Base-by-base conservation (phyloP, 305 asterid species). In the Euphrasia arctica region DNA sequence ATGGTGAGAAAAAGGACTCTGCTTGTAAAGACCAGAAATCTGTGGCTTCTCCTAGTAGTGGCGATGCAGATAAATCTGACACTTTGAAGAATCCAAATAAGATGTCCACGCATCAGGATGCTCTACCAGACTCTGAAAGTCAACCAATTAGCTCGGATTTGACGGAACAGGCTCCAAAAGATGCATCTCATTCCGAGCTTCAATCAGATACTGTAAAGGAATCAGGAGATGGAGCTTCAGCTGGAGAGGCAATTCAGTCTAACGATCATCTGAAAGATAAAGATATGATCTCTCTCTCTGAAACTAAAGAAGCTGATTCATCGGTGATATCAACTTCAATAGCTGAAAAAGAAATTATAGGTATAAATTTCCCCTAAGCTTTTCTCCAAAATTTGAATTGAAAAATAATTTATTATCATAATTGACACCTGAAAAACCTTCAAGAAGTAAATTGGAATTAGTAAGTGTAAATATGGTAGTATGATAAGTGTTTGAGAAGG, bases 241-340 rank as follows among this genome's bases (percentile, higher is more conserved):
- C 65, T 11, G 76, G 61, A 63, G 78, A 71, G 52, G 71, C 70
- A 42, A 65, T 89, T 65, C 78, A 66, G 51, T 67, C 80, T 55
- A 69, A 72, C 27, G 89, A 77, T 70, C 79, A 76, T 70, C 72
- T 63, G 43, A 83, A 84, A 73, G 95, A 83, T 62, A 86, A 80
- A 72, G 83, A 74, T 28, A 75, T 66, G 80, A 58, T 63, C 65
- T 63, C 85, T 45, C 54, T 60, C 57, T 64, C 84, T 29, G 88
- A 78, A 63, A 75, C 77, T 72, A 74, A 79, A 74, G 92, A 77
- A 66, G 69, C 80, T 32, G 82, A 59, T 65, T 69, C 69, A 67
- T 62, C 77, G 58, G 61, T 65, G 64, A 61, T 63, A 65, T 68
- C 84, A 58, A 76, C 75, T 70, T 70, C 81, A 63, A 56, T 55